Conservation (phyloP, 768 basidiomycete genomes). For the Chalciporus pseudorubinellus region DNA sequence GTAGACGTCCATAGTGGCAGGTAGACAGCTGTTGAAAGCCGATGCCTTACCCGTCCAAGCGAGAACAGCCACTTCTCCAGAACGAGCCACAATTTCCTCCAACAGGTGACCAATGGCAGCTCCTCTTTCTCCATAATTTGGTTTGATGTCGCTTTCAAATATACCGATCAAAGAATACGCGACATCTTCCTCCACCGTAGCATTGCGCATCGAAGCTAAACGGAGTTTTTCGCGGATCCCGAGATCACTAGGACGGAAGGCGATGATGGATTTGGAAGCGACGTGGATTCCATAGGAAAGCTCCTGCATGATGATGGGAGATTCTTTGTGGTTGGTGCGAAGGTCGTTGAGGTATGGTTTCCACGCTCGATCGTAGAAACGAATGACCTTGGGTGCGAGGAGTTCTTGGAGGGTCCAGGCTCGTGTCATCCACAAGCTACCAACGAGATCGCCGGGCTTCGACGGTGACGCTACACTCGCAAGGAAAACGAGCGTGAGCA, state of each 20-base stretch:
- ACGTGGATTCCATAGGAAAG: no score
- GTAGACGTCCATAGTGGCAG: background rate
- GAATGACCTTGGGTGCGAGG: background rate
- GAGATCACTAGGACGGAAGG: background rate
- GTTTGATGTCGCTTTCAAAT: no score
- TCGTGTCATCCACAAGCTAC: background rate
- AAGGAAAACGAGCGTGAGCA: background rate
- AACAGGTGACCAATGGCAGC: background rate
- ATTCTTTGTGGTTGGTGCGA: background rate
- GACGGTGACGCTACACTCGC: background rate
- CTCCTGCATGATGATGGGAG: no score
- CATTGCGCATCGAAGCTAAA: no score
- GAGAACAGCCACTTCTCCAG: background rate
- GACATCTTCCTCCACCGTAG: conserved; percentile 17
- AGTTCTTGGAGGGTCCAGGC: background rate
- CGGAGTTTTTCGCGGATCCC: background rate
- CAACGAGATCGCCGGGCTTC: background rate
- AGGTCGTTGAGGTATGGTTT: background rate
- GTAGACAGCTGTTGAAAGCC: background rate
- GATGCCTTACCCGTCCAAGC: background rate
- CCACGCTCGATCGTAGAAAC: background rate
- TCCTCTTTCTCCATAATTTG: background rate
- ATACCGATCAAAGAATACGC: no score
- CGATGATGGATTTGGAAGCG: no score
- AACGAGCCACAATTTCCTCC: conserved; percentile 1